Evolutionary conservation across 176 grass and related monocot genomes (phyloP).

Genomic region (Typha latifolia): DNA sequence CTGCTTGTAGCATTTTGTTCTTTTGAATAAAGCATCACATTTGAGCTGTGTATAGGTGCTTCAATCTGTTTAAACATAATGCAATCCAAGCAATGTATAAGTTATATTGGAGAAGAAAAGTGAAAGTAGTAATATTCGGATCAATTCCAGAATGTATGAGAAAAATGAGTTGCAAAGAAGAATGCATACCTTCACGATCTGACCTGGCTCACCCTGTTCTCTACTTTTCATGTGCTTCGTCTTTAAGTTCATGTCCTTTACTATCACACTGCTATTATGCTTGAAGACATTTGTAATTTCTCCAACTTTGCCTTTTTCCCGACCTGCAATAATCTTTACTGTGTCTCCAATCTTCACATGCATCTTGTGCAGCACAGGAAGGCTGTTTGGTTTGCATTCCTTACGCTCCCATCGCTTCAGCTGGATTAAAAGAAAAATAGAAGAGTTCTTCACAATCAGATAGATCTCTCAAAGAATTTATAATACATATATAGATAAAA

Average conservation of each 20-base stretch:
- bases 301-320: conserved; percentile 89
- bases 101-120: neutral
- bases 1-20: conserved; percentile 82
- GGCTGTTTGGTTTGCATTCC: conserved; percentile 91
- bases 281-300: conserved; percentile 57
- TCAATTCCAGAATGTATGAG: neutral
- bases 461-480: too few relatives aligned
- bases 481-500: neutral
- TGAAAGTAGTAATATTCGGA: neutral
- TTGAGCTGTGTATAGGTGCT: conserved; percentile 91
- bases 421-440: conserved; percentile 24
- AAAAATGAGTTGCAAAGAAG: neutral
- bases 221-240: conserved; percentile 92
- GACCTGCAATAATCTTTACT: conserved; percentile 67
- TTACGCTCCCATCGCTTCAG: conserved; percentile 87
- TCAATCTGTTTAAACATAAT: conserved; percentile 45
- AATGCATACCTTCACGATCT: conserved; percentile 69
- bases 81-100: neutral
- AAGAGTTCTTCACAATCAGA: neutral
- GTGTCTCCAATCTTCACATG: conserved; percentile 90
- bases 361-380: conserved; percentile 88
- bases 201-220: conserved; percentile 60
- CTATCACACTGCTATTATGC: conserved; percentile 87
- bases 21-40: conserved; percentile 88
- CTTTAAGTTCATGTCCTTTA: conserved; percentile 90